Base-by-base conservation (phyloP, 1,284 basidiomycete genomes). In the Malassezia restricta region DNA sequence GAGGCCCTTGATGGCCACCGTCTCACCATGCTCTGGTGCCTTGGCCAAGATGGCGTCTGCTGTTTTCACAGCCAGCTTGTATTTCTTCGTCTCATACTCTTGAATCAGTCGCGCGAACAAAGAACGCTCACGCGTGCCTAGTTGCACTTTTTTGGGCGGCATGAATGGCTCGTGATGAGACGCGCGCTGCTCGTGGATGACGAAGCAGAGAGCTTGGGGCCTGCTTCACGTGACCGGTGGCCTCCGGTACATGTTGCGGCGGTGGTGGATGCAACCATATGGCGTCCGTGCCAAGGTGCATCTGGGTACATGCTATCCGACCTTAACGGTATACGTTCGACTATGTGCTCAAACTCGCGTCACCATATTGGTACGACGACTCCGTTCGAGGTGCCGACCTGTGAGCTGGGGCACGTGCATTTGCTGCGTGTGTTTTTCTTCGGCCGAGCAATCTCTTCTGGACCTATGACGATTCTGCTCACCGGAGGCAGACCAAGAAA, bases 21-120 rank as follows among this genome's bases (percentile, higher is more conserved):
- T 71, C 56, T 73, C 71, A 64, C 90, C 94, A 81, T 96, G 90
- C 49, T 94, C 85, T 0, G 94, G 90, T 66, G 83, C 82, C 78
- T 92, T 94, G 77, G 89, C 92, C 73, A 99, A 81, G 71, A 98
- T 91, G 65, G 83, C 80, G 75, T 98, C 91, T 1, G 89, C 88
- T 8, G 86, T 83, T 76, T 95, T 95, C 65, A 88, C 78, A 35
- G 85, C 91, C 66, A 87, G 87, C 69, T 88, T 86, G 75, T 91
- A 83, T 73, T 89, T 85, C 68, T 86, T 83, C 24, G 83, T 80
- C 76, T 99, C 92, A 75, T 98, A 98, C 37, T 65, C 58, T 39
- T 61, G 56, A 35, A 98, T 78, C 40, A 95, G 77, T 65, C 90
- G 86, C 63, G 85, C 84, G 80, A 96, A 96, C 39, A 91, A 79